Evolutionary conservation across 495 filamentous ascomycete species (phyloP), one percentile per base, ranked within the genome.

Genomic region (Daldinia concentrica): DNA sequence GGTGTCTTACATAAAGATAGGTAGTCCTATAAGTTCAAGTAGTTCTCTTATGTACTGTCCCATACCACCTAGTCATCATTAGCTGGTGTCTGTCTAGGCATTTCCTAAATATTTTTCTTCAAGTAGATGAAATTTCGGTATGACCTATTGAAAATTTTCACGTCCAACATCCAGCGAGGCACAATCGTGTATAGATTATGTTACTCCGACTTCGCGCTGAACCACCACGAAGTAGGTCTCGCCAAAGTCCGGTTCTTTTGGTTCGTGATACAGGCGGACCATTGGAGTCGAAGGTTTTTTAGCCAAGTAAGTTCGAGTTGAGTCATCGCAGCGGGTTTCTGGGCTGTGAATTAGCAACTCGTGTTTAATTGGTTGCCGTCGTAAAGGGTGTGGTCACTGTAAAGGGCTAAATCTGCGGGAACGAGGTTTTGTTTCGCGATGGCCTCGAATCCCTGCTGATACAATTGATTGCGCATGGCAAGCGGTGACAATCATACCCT

Each of bases 131-230:
- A 26, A 17, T 65, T 11, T 58, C 58, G 56, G 34, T 37, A 55
- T 66, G 61, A 69, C 65, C 61, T 56, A 56, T 56, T 11, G 39
- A 6, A 52, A 36, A 26, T 29, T 72, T 64, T 54, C 58, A 51
- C 22, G 52, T 57, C 39, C 50, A 62, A 41, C 57, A 51, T 62
- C 39, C 41, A 73, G 57, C 61, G 62, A 73, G 50, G 66, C 66
- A 56, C 26, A 69, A 43, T 64, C 24, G 34, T 11, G 14, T 61
- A 56, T 22, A 64, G 61, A 17, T 62, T 62, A 61, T 62, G 65
- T 66, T 43, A 65, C 65, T 65, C 70, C 70, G 70, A 66, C 66
- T 34, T 69, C 71, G 66, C 62, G 66, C 51, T 65, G 61, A 59
- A 60, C 54, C 61, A 64, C 34, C 24, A n/a, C n/a, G n/a, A 36